Base-by-base conservation (phyloP, 2,329 filamentous ascomycete genomes). In the Fusarium sp. region DNA sequence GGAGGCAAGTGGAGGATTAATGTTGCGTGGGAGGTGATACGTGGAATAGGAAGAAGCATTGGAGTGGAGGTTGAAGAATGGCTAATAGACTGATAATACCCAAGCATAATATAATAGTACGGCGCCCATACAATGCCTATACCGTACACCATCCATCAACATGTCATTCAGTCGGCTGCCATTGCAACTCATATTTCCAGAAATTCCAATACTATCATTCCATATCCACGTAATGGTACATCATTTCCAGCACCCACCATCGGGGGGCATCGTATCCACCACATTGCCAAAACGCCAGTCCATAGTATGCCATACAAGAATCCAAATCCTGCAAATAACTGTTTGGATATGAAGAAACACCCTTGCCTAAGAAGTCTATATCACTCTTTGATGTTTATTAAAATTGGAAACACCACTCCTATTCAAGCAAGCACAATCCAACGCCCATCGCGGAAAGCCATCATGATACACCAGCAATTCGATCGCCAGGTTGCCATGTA, bases 11-110 rank as follows among this genome's bases (percentile, higher is more conserved):
- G 92, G 91, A 88, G 91, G 75, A 90, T 94, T 12, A 93, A 92
- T 72, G 89, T 93, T 61, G 89, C 90, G 2, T 94, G 92, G 92
- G 93, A 96, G 75, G 89, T 91, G 67, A 88, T 92, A 9, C 83
- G 90, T 65, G 86, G 85, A 6, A 81, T 96, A 68, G 93, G 92
- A 29, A 83, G 93, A 75, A 91, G 88, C 75, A 87, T 96, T 54
- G 91, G 91, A 4, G 85, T 96, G n/a, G 92, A 94, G 78, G 85
- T 94, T 15, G 90, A 92, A 67, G 92, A 95, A 77, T 94, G 91
- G 85, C 80, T 93, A 58, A 85, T 90, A 51, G 91, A 93, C 69
- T 93, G 78, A 77, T 49, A 58, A 20, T 41, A 52, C 45, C 29
- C 22, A 61, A 47, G 46, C 40, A 49, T 32, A 34, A 47, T 34